Evolutionary conservation across 2,329 filamentous ascomycete genomes (phyloP).

Genomic region (Trichoderma asperellum): DNA sequence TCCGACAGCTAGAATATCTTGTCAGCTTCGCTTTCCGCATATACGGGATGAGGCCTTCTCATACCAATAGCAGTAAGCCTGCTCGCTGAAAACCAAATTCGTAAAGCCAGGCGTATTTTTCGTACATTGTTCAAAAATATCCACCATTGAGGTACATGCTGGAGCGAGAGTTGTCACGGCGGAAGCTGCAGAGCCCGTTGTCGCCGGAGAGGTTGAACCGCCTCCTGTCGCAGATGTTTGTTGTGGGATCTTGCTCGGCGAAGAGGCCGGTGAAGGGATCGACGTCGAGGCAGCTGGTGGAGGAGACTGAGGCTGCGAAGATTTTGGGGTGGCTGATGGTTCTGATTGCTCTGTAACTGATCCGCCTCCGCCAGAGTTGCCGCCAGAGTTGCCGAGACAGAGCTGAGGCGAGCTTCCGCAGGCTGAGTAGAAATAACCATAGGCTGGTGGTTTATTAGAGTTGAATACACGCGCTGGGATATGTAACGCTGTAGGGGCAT

Average conservation of each 20-base stretch:
- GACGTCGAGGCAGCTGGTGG: not conserved
- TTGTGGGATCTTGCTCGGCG: slow-evolving; percentile 9
- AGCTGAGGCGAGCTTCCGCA: slow-evolving; percentile 29
- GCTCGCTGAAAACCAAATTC: slow-evolving; percentile 35
- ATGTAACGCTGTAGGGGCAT: not conserved
- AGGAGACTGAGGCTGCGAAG: not conserved
- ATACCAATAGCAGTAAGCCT: slow-evolving; percentile 43
- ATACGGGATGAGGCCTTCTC: slow-evolving; percentile 16
- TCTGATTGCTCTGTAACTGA: not conserved
- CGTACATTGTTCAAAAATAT: slow-evolving; percentile 37
- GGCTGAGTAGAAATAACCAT: slow-evolving; percentile 35
- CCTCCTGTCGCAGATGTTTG: slow-evolving; percentile 1
- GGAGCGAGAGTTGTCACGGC: slow-evolving; percentile 28
- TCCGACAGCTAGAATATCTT: slow-evolving; percentile 14
- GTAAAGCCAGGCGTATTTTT: slow-evolving; percentile 35
- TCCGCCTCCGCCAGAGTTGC: not conserved
- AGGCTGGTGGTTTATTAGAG: slow-evolving; percentile 32
- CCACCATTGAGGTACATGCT: slow-evolving; percentile 38
- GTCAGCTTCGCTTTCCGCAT: slow-evolving; percentile 29
- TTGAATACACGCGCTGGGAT: not conserved
- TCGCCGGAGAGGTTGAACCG: not conserved
- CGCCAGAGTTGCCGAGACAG: slow-evolving; percentile 4
- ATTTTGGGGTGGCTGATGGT: not conserved
- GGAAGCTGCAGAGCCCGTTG: not conserved
- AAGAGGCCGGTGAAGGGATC: slow-evolving; percentile 6